These are phyloP conservation scores for Didymella glomerata DNA, from an alignment of 2,329 filamentous ascomycete species.

Conservation along the genomic window DNA sequence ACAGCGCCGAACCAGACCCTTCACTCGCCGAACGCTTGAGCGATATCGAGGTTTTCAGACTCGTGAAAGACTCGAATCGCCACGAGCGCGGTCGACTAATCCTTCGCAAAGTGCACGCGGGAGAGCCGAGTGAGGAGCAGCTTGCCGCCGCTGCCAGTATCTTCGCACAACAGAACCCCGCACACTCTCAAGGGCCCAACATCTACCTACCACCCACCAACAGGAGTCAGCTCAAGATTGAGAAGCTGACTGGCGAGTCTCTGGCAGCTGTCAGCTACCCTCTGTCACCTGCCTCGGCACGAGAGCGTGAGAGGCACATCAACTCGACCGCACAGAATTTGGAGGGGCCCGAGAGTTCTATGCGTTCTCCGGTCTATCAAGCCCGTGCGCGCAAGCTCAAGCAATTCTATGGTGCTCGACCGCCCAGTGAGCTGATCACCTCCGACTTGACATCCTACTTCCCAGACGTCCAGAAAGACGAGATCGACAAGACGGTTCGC, in stretches of 20 bases:
- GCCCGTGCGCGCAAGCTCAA: conserved; percentile 66
- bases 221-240: conserved; percentile 84
- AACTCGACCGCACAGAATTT: conserved; percentile 60
- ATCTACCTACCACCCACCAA: conserved; percentile 69
- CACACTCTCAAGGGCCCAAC: conserved; percentile 67
- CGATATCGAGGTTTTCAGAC: conserved; percentile 87
- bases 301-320: conserved; percentile 73
- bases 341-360: conserved; percentile 49
- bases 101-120: conserved; percentile 88
- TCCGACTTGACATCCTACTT: conserved; percentile 97
- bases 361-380: conserved; percentile 49
- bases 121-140: conserved; percentile 87
- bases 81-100: conserved; percentile 92
- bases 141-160: conserved; percentile 87
- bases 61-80: conserved; percentile 85
- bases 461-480: conserved; percentile 90
- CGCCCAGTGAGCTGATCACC: conserved; percentile 95
- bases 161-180: conserved; percentile 80
- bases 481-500: conserved; percentile 94
- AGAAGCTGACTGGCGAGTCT: conserved; percentile 86
- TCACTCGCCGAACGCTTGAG: conserved; percentile 81
- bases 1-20: conserved; percentile 83
- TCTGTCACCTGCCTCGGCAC: conserved; percentile 77
- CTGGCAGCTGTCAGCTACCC: conserved; percentile 88
- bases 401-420: conserved; percentile 89